A percentile compares a stretch with the other conserved stretches of the same genome.
phyloP scores from a whole-genome alignment of 352 stramenopile species.

The Aphanomyces astaci region DNA sequence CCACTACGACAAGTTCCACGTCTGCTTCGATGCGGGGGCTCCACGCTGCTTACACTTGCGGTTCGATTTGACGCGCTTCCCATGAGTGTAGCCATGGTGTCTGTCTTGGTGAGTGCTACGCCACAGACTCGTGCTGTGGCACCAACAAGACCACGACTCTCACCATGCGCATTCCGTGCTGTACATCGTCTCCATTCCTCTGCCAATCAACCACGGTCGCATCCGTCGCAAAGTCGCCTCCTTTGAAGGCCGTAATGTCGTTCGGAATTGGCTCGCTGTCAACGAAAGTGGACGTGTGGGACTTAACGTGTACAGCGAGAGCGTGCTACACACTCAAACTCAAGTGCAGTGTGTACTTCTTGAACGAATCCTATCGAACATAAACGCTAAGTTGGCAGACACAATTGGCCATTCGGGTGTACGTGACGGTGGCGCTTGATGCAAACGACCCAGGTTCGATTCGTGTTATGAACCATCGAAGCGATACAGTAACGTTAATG shows the following conservation, averaged over 20 bases:
- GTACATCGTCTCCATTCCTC: slow-evolving; percentile 2
- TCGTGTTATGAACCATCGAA: background rate
- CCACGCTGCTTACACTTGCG: background rate
- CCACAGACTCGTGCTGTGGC: slow-evolving; percentile 13
- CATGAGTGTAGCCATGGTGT: slow-evolving; percentile 1
- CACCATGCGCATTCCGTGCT: background rate
- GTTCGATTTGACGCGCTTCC: slow-evolving; percentile 12
- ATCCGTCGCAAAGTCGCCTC: background rate
- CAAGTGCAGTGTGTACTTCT: background rate
- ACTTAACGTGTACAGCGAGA: background rate
- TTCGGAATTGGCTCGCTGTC: background rate
- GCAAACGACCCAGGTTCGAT: background rate
- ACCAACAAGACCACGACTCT: slow-evolving; percentile 6
- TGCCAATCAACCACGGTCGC: background rate
- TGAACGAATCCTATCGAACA: background rate
- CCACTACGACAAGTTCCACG: background rate
- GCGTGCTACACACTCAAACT: background rate
- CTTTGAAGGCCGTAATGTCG: background rate
- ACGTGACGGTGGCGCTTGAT: background rate
- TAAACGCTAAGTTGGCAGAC: background rate
- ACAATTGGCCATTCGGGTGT: background rate
- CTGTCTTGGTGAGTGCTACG: background rate
- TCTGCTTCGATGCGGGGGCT: background rate
- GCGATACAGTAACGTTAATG: no score
- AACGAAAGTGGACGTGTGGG: slow-evolving; percentile 1